Percentiles rank a stretch among this genome's conserved stretches.
These are phyloP conservation scores for Manihot esculenta DNA, from an alignment of 441 rosid genomes.

Conservation along the genomic window DNA sequence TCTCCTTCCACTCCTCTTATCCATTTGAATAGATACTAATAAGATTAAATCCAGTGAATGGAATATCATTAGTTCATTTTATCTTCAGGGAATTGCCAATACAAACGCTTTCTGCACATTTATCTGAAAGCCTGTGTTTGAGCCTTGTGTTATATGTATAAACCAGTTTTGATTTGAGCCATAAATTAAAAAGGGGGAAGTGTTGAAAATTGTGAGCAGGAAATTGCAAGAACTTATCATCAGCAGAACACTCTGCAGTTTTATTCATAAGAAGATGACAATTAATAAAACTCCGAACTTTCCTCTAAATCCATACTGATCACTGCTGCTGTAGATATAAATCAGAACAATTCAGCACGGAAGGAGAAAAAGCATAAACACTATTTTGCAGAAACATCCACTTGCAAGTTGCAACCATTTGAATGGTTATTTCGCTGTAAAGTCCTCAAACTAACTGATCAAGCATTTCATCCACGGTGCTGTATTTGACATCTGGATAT, in stretches of 20 bases:
- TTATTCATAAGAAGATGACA: not conserved
- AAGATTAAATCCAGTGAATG: not conserved
- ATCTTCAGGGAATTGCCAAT: not conserved
- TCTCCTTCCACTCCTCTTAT: too few relatives aligned
- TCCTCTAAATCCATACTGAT: not conserved
- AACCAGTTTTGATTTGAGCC: too few relatives aligned
- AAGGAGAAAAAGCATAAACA: not conserved
- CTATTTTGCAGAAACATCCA: conserved; percentile 6
- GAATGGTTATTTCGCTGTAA: not conserved
- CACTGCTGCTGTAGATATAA: not conserved
- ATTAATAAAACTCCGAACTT: not conserved
- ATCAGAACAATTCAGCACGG: not conserved
- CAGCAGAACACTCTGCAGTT: not conserved
- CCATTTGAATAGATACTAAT: not conserved
- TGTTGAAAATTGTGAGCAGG: not conserved
- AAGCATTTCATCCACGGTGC: conserved; percentile 54
- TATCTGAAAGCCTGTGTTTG: too few relatives aligned
- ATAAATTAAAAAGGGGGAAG: too few relatives aligned
- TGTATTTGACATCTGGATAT: conserved; percentile 61
- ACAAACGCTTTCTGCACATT: too few relatives aligned
- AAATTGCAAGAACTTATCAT: not conserved
- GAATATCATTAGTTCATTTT: not conserved
- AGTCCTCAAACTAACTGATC: conserved; percentile 32
- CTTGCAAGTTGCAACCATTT: not conserved
- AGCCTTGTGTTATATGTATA: too few relatives aligned